Percentiles rank a stretch among this genome's conserved stretches.
Evolutionary conservation across 345 rosid genomes (phyloP).

Genomic region (Turritis glabra): DNA sequence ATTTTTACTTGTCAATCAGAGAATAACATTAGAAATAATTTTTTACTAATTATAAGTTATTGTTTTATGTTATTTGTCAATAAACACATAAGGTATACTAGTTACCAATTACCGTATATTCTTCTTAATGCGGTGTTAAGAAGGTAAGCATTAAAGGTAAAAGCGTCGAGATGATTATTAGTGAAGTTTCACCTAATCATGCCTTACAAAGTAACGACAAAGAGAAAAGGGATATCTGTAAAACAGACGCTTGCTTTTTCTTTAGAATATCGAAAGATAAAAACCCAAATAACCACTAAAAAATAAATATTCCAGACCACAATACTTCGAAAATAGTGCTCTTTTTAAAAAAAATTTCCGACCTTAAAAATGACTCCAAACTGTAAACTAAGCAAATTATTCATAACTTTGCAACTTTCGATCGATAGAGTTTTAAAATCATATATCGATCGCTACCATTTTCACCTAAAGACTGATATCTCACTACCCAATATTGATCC

Average conservation of each 20-base stretch:
- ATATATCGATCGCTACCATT: too few species aligned
- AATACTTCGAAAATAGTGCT: too few species aligned
- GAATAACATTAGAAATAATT: not conserved
- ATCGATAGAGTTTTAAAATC: too few species aligned
- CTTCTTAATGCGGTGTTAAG: not conserved
- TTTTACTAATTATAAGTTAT: not conserved
- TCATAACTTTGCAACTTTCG: too few species aligned
- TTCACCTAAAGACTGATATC: too few species aligned
- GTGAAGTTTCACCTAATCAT: conserved; percentile 75
- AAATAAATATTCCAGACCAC: not conserved
- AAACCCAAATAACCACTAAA: not conserved
- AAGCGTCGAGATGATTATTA: conserved; percentile 47
- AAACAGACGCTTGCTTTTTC: conserved; percentile 28
- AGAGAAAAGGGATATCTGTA: conserved; percentile 69
- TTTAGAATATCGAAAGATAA: not conserved
- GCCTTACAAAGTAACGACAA: conserved; percentile 85
- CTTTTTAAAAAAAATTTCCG: too few species aligned
- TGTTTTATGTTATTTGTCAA: not conserved
- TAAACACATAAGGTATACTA: not conserved
- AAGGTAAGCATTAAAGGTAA: conserved; percentile 1
- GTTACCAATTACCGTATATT: not conserved
- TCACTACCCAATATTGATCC: too few species aligned
- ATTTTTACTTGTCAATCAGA: not conserved
- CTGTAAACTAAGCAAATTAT: too few species aligned
- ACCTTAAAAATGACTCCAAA: too few species aligned